Percentiles rank a stretch among this genome's conserved stretches.
phyloP scores from a whole-genome alignment of 257 asterid genomes.

The Gynochthodes officinalis region DNA sequence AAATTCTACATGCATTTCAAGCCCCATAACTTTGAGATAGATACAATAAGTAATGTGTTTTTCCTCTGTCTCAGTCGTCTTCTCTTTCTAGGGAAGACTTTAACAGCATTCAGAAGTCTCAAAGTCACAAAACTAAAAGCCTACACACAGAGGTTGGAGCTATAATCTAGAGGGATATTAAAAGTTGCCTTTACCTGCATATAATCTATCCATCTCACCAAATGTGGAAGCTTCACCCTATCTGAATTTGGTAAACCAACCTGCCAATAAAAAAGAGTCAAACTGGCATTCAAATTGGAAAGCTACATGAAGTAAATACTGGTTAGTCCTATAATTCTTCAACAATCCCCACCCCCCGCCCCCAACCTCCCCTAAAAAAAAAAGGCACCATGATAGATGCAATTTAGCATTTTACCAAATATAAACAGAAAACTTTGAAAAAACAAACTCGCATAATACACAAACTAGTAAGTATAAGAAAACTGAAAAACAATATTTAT shows the following conservation, averaged over 20 bases:
- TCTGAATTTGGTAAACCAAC: conserved; percentile 53
- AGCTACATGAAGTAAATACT: neutral
- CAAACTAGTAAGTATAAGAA: too few relatives aligned
- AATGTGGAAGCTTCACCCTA: conserved; percentile 59
- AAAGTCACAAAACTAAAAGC: neutral
- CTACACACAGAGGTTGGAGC: neutral
- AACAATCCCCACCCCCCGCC: too few relatives aligned
- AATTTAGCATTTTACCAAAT: too few relatives aligned
- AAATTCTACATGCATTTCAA: neutral
- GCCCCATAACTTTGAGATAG: neutral
- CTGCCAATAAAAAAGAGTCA: conserved; percentile 35
- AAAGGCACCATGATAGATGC: too few relatives aligned
- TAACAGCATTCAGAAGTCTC: neutral
- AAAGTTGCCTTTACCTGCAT: conserved; percentile 63
- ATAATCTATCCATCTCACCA: conserved; percentile 82
- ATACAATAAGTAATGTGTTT: neutral
- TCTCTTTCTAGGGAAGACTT: neutral
- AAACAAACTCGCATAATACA: too few relatives aligned
- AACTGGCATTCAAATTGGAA: neutral
- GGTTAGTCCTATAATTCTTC: neutral
- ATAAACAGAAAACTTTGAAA: too few relatives aligned
- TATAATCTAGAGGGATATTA: neutral
- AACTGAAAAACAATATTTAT: too few relatives aligned
- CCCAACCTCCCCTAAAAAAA: too few relatives aligned
- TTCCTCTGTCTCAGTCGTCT: neutral